phyloP scores from a whole-genome alignment of 345 rosid genomes.

The Brassica nigra region DNA sequence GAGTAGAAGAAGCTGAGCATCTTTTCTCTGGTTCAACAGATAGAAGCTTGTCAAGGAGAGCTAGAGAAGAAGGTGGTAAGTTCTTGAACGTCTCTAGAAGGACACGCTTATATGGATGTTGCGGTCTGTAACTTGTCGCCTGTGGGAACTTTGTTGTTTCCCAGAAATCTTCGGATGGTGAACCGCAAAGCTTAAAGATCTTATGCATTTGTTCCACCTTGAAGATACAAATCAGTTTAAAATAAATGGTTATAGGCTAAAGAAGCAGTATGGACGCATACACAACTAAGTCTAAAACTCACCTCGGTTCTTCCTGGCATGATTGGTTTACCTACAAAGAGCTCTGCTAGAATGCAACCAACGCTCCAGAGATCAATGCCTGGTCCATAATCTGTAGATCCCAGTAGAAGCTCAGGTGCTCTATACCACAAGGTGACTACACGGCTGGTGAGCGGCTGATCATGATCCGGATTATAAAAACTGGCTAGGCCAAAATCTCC shows the following conservation, averaged over 20 bases:
- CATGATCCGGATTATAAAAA: slow-evolving; percentile 54
- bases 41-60: slow-evolving; percentile 64
- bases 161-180: slow-evolving; percentile 86
- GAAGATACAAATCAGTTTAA: neutral
- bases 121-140: slow-evolving; percentile 81
- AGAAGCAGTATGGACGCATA: neutral
- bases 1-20: slow-evolving; percentile 64
- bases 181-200: slow-evolving; percentile 94
- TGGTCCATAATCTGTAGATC: slow-evolving; percentile 78
- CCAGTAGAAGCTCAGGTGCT: slow-evolving; percentile 95
- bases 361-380: slow-evolving; percentile 91
- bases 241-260: neutral
- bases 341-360: slow-evolving; percentile 89
- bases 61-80: slow-evolving; percentile 58
- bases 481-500: slow-evolving; percentile 91
- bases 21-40: slow-evolving; percentile 70
- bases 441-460: slow-evolving; percentile 76
- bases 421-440: slow-evolving; percentile 98
- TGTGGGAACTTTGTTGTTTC: slow-evolving; percentile 59
- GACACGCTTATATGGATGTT: slow-evolving; percentile 60
- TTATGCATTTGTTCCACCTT: slow-evolving; percentile 99
- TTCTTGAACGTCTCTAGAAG: slow-evolving; percentile 58
- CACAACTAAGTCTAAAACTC: neutral
- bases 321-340: slow-evolving; percentile 83
- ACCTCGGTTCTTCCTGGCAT: slow-evolving; percentile 99